phyloP scores from a whole-genome alignment of 1,139 yeast species.

The Fermentozyma sake region DNA sequence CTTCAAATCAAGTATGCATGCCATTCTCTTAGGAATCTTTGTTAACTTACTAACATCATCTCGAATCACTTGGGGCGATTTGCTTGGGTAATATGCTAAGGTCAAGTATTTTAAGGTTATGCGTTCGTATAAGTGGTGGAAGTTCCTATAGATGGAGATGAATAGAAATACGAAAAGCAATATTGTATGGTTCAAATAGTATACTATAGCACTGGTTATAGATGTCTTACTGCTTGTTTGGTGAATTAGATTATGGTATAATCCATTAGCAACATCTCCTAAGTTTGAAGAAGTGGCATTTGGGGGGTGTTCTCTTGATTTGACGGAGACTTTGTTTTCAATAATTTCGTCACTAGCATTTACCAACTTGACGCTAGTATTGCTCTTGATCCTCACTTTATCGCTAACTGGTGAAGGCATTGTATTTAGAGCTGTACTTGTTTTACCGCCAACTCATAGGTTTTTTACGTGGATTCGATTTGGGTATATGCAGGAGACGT shows the following conservation, averaged over 20 bases:
- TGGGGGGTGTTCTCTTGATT: conserved; percentile 1
- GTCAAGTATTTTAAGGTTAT: conserved; percentile 54
- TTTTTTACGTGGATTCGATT: too few species aligned
- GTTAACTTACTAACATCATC: conserved; percentile 69
- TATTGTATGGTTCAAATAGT: conserved; percentile 31
- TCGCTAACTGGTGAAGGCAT: too few species aligned
- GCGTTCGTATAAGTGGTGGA: conserved; percentile 51
- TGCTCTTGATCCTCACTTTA: conserved; percentile 3
- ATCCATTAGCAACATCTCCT: too few species aligned
- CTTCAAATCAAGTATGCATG: conserved; percentile 67
- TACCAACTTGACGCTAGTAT: conserved; percentile 2
- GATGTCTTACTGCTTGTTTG: too few species aligned
- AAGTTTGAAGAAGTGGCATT: too few species aligned
- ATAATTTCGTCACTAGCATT: too few species aligned
- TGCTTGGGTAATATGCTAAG: conserved; percentile 72
- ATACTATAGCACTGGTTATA: conserved; percentile 3
- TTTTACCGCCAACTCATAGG: too few species aligned
- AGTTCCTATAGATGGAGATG: conserved; percentile 52
- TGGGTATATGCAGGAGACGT: too few species aligned
- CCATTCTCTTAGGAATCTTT: conserved; percentile 75
- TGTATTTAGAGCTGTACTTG: too few species aligned
- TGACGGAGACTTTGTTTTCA: not conserved
- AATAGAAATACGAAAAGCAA: conserved; percentile 51
- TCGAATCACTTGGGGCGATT: conserved; percentile 81
- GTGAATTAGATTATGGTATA: too few species aligned